Evolutionary conservation across 2,329 filamentous ascomycete species (phyloP).

Genomic region (Sclerotinia borealis): DNA sequence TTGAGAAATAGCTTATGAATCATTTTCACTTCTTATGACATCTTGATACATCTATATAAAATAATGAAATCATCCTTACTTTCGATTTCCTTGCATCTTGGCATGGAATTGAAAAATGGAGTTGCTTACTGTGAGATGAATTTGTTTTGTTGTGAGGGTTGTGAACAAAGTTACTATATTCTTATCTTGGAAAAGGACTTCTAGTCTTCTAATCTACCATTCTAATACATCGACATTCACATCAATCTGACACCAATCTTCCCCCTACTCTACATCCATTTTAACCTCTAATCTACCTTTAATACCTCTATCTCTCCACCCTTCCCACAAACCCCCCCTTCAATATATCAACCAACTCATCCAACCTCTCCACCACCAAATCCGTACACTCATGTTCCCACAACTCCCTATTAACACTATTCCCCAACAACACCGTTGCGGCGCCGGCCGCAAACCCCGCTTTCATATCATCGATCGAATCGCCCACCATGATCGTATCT

Average conservation of each 20-base stretch:
- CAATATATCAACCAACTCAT: constrained; percentile 70
- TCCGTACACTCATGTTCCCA: constrained; percentile 71
- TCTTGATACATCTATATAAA: not conserved
- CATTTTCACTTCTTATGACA: not conserved
- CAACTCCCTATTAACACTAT: constrained; percentile 70
- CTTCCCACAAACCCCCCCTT: constrained; percentile 65
- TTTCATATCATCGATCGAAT: constrained; percentile 88
- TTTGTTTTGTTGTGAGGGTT: not conserved
- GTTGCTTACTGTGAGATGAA: no score
- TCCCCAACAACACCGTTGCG: constrained; percentile 81
- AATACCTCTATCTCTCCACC: constrained; percentile 22
- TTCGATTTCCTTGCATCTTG: no score
- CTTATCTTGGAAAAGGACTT: not conserved
- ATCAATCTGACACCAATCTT: not conserved
- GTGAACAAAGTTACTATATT: not conserved
- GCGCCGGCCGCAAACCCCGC: constrained; percentile 78
- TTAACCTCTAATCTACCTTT: constrained; percentile 18
- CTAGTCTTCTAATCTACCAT: not conserved
- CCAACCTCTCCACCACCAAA: constrained; percentile 62
- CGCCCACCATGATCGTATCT: constrained; percentile 44
- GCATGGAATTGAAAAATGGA: not conserved
- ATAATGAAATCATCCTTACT: no score
- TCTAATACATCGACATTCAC: not conserved
- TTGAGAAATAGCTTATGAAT: no score
- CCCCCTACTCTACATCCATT: constrained; percentile 12